Evolutionary conservation across 495 filamentous ascomycete genomes (phyloP).

Genomic region (Cladorrhinum samala): DNA sequence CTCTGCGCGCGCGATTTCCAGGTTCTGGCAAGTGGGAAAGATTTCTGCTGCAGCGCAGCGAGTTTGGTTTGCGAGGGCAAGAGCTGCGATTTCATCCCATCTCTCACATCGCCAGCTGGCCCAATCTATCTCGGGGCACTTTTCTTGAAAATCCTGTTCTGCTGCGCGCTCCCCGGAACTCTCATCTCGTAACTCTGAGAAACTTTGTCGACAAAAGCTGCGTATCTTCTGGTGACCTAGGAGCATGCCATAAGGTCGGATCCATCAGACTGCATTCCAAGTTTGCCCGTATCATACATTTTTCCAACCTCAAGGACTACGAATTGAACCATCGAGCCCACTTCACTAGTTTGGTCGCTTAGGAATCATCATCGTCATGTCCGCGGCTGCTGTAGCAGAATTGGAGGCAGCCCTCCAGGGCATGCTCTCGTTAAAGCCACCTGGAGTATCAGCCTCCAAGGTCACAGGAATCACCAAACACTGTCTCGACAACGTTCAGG

Average conservation of each 20-base stretch:
- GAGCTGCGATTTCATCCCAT: no score
- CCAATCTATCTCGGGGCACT: no score
- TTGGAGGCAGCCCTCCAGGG: conserved; percentile 84
- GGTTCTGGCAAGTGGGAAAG: no score
- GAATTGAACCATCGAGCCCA: neutral
- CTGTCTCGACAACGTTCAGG: conserved; percentile 88
- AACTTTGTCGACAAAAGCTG: conserved; percentile 10
- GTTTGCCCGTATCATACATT: neutral
- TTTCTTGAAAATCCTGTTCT: neutral
- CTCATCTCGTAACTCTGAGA: neutral
- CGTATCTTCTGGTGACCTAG: conserved; percentile 18
- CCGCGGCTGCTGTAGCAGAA: conserved; percentile 75
- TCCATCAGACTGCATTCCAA: conserved; percentile 4
- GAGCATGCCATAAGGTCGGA: conserved; percentile 23
- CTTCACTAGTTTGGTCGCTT: no score
- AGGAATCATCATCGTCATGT: conserved; percentile 44
- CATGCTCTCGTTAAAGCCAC: conserved; percentile 84
- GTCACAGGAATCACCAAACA: conserved; percentile 78
- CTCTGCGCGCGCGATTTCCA: neutral
- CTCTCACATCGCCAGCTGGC: no score
- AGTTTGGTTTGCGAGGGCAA: no score
- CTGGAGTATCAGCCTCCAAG: conserved; percentile 87
- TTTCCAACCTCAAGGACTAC: neutral
- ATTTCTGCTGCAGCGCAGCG: no score
- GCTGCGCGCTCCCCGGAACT: neutral